Percentiles rank a stretch among this genome's conserved stretches.
These are phyloP conservation scores for Polytrichum formosum DNA, from an alignment of 225 moss, liverwort and hornwort species.

Conservation along the genomic window DNA sequence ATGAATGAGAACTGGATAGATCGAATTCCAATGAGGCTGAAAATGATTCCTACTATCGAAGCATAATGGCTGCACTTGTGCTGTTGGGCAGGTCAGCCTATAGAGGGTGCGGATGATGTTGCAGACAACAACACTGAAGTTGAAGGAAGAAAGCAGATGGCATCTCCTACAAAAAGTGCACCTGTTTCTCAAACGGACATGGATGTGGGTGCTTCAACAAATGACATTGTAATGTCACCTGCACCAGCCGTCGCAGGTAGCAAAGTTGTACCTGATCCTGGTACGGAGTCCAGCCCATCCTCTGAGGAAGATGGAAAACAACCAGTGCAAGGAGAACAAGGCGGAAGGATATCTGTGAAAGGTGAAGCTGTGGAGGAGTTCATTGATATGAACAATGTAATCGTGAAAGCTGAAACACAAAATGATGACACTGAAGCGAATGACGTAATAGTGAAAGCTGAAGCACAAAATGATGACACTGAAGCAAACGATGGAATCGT, in stretches of 20 bases:
- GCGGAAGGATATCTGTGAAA: not conserved
- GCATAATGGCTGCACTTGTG: too few relatives aligned
- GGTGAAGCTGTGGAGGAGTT: not conserved
- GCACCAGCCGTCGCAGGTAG: too few relatives aligned
- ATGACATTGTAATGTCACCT: not conserved
- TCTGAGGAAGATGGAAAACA: constrained; percentile 1
- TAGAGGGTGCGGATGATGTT: too few relatives aligned
- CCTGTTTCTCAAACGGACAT: not conserved
- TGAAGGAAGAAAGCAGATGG: not conserved
- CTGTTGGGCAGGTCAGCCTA: too few relatives aligned
- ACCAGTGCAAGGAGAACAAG: not conserved
- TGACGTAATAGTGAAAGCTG: not conserved
- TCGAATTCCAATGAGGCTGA: too few relatives aligned
- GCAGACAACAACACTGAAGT: not conserved
- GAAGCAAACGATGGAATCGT: not conserved
- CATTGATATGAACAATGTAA: not conserved
- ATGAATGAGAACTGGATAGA: too few relatives aligned
- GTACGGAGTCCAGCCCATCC: not conserved
- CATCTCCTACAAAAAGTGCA: not conserved
- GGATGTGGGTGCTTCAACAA: not conserved
- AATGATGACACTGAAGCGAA: too few relatives aligned
- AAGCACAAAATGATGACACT: not conserved
- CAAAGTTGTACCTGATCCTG: not conserved
- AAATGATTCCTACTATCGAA: too few relatives aligned
- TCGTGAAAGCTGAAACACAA: too few relatives aligned